Percentiles rank a stretch among this genome's conserved stretches.
These are phyloP conservation scores for Hyaloscypha finlandica DNA, from an alignment of 495 filamentous ascomycete species.

Conservation along the genomic window DNA sequence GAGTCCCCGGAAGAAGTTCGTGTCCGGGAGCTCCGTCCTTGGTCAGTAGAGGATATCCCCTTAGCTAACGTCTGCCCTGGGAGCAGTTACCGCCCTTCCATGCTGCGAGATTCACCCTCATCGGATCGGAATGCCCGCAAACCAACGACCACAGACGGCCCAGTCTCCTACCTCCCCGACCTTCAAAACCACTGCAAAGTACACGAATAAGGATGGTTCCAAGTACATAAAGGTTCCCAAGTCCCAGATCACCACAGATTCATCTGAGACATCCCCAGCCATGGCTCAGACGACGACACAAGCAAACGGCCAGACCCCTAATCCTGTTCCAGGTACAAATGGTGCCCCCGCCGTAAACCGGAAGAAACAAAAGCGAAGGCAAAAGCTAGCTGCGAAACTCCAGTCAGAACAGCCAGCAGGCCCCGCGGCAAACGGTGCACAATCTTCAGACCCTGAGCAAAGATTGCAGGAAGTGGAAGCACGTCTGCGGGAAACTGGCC, in stretches of 20 bases:
- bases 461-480: conserved; percentile 32
- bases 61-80: conserved; percentile 18
- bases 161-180: conserved; percentile 41
- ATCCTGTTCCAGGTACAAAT: conserved; percentile 25
- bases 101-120: conserved; percentile 31
- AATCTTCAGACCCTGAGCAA: conserved; percentile 10
- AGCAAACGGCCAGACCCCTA: conserved; percentile 29
- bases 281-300: conserved; percentile 42
- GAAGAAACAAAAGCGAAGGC: conserved; percentile 88
- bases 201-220: conserved; percentile 67
- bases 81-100: conserved; percentile 30
- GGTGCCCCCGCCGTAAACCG: conserved; percentile 63
- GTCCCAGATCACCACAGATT: conserved; percentile 49
- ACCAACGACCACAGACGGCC: conserved; percentile 46
- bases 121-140: conserved; percentile 52
- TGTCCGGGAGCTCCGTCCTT: neutral
- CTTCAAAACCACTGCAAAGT: conserved; percentile 53
- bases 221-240: conserved; percentile 70
- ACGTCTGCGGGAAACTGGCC: conserved; percentile 29
- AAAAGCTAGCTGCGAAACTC: conserved; percentile 73
- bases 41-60: neutral
- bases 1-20: conserved; percentile 20
- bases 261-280: conserved; percentile 45
- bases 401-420: conserved; percentile 50
- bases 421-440: conserved; percentile 22